Base-by-base conservation (phyloP, 805 yeast species). In the Saturnispora sekii region DNA sequence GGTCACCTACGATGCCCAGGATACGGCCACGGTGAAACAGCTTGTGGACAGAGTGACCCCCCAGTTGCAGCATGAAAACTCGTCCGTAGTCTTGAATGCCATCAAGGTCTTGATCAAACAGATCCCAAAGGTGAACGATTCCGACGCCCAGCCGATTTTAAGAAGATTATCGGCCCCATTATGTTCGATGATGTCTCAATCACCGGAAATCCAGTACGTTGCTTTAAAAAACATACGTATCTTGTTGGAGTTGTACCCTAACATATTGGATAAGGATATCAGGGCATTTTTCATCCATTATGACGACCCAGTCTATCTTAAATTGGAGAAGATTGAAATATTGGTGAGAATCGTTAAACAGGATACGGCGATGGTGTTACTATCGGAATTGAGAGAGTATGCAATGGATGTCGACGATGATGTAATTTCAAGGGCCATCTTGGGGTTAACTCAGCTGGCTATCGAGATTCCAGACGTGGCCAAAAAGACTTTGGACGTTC, bases 61-160 rank as follows among this genome's bases (percentile, higher is more conserved):
- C 11, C 97, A 93, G 65, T 74, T 90, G 57, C 98, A 90, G 67
- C 98, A 90, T 62, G 97, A 85, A 18, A 90, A 90, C 61, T 95
- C 98, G 0, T 85, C 96, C 4, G 97, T 93, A 16, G 97, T 93
- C 3, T 67, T 90, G 52, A 76, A 86, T 26, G 76, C 96, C 1
- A 78, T 93, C 50, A 86, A 88, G 58, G 87, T 84, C 2, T 77
- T 89, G 6, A 60, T 90, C 15, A 76, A 77, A 46, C 94, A 88
- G 59, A 51, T 81, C 32, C 77, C 77, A 9, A 61, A 67, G 14
- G 57, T 82, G 7, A 55, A 59, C 31, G 52, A 58, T 32, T 56
- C 60, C 32, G 64, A 64, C 21, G 58, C 62, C 33, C 74, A 73
- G 12, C 52, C 58, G 2, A 67, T 81, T 5, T 66, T 84, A 64